Base-by-base conservation (phyloP, 1,284 basidiomycete species). In the Leccinum angustisporum region DNA sequence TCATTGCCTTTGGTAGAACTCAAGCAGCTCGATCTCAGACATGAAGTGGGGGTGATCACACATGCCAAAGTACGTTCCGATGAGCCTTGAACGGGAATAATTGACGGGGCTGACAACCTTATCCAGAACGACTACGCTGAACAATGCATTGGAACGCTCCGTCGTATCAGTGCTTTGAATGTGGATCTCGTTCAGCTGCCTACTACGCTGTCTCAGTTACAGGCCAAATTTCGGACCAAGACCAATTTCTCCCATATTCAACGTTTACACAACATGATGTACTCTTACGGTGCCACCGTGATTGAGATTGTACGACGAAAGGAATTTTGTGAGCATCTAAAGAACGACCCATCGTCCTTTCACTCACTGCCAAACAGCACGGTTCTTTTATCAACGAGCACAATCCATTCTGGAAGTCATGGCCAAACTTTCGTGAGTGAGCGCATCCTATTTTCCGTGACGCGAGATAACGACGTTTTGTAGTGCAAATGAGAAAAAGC, bases 271-370 rank as follows among this genome's bases (percentile, higher is more conserved):
- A 88, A 86, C 61, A 92, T 98, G 85, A 77, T 97, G 1, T 95
- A 94, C 71, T 94, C 94, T 0, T 99, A 99, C 74, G 92, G 94
- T 0, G 92, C 94, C 1, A 95, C 95, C 0, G 83, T 98, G 1
- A 83, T 97, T 11, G 97, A 99, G 76, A 87, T 97, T 40, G 91
- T 97, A 0, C 81, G 96, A 60, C 80, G 97, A 59, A 91, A 92
- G 65, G 94, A 97, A 72, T 98, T 97, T 74, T 82, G 90, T 86
- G 65, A 77, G 83, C 74, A 53, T 53, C 10, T 51, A 40, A 30
- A 33, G 33, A 7, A 16, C 36, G n/a, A 53, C 51, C 13, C 53
- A 31, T 53, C 1, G 8, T 16, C 31, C 18, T 56, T 9, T 56
- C 7, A 30, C 63, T 70, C 52, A 73, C 16, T 4, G 2, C 10